Conservation (phyloP, 2,329 filamentous ascomycete genomes). For the Fusarium albosuccineum region DNA sequence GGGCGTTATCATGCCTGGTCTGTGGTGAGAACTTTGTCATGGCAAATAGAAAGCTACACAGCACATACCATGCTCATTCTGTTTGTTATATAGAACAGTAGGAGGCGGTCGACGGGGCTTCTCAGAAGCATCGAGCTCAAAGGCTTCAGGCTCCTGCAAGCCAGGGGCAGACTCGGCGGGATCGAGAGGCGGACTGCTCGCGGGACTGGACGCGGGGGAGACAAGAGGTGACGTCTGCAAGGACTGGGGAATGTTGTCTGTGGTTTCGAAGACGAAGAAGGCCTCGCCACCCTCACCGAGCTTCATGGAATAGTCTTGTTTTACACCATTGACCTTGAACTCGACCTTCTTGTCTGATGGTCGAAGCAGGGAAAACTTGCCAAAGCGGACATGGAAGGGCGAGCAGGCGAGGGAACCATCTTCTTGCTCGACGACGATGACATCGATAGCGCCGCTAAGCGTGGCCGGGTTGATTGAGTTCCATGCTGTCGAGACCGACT, state of each 20-base stretch:
- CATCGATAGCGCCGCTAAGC: slow-evolving; percentile 96
- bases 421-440: slow-evolving; percentile 96
- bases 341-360: slow-evolving; percentile 99
- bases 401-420: slow-evolving; percentile 92
- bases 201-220: slow-evolving; percentile 89
- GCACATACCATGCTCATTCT: slow-evolving; percentile 50
- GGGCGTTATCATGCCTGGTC: slow-evolving; percentile 63
- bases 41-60: neutral
- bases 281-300: slow-evolving; percentile 96
- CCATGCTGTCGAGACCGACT: slow-evolving; percentile 98
- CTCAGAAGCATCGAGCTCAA: slow-evolving; percentile 70
- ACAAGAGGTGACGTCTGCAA: slow-evolving; percentile 95
- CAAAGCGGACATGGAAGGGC: slow-evolving; percentile 98
- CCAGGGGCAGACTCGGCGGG: slow-evolving; percentile 49
- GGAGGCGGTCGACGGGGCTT: slow-evolving; percentile 59
- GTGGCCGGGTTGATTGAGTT: slow-evolving; percentile 99
- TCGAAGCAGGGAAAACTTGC: slow-evolving; percentile 95
- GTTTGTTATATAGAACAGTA: slow-evolving; percentile 53
- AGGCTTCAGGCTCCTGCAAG: slow-evolving; percentile 76
- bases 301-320: slow-evolving; percentile 98
- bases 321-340: slow-evolving; percentile 92
- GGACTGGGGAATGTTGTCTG: slow-evolving; percentile 89
- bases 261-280: slow-evolving; percentile 98
- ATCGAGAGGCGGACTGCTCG: slow-evolving; percentile 80
- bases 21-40: slow-evolving; percentile 10